Percentiles rank a stretch among this genome's conserved stretches.
Evolutionary conservation across 2,329 filamentous ascomycete species (phyloP).

Genomic region (Talaromyces piceae): DNA sequence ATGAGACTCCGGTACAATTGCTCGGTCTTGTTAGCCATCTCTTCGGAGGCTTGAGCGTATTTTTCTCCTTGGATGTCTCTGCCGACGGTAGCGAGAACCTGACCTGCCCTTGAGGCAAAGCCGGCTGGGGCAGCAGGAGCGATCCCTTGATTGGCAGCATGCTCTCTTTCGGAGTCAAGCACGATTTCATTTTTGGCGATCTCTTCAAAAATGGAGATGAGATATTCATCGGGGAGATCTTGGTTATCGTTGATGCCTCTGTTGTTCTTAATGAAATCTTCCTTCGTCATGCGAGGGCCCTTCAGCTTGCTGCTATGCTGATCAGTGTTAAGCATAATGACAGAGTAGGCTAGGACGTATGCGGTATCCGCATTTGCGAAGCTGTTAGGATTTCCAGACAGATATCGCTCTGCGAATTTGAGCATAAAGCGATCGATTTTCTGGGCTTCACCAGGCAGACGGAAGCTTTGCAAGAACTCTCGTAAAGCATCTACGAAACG

Average conservation of each 20-base stretch:
- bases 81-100: constrained; percentile 84
- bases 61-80: constrained; percentile 88
- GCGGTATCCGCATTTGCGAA: constrained; percentile 98
- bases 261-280: constrained; percentile 99
- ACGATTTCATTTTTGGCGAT: constrained; percentile 90
- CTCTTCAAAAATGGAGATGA: constrained; percentile 83
- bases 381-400: constrained; percentile 88
- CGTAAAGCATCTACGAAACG: constrained; percentile 89
- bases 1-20: constrained; percentile 92
- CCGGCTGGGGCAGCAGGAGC: constrained; percentile 54
- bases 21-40: constrained; percentile 73
- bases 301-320: constrained; percentile 84
- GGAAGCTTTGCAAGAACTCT: constrained; percentile 88
- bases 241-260: constrained; percentile 95
- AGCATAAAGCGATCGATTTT: constrained; percentile 99
- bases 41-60: constrained; percentile 89
- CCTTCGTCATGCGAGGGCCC: constrained; percentile 77
- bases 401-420: constrained; percentile 95
- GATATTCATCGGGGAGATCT: constrained; percentile 87
- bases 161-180: constrained; percentile 81
- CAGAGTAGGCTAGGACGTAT: constrained; percentile 91
- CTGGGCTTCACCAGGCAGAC: constrained; percentile 89
- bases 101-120: constrained; percentile 74
- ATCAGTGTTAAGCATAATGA: constrained; percentile 95
- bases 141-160: constrained; percentile 70